These are phyloP conservation scores for Exophiala phaeomuriformis DNA, from an alignment of 2,329 filamentous ascomycete species.

Conservation along the genomic window DNA sequence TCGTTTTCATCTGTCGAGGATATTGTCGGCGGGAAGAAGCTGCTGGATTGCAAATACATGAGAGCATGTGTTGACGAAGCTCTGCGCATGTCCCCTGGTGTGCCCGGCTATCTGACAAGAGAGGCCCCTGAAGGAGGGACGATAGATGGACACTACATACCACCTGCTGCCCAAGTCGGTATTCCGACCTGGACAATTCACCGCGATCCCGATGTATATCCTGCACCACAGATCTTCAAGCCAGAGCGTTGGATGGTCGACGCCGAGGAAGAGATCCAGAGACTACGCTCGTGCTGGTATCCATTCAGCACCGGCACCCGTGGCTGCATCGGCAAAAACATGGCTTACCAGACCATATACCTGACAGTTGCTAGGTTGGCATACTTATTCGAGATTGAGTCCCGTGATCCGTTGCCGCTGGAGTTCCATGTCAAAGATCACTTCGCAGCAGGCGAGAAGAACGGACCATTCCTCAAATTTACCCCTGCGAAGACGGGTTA, in stretches of 20 bases:
- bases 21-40: slow-evolving; percentile 30
- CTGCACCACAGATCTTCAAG: slow-evolving; percentile 28
- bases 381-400: slow-evolving; percentile 16
- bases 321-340: slow-evolving; percentile 30
- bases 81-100: slow-evolving; percentile 32
- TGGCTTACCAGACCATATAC: slow-evolving; percentile 30
- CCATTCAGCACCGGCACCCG: slow-evolving; percentile 33
- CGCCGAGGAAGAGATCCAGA: slow-evolving; percentile 6
- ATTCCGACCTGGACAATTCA: slow-evolving; percentile 32
- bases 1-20: slow-evolving; percentile 34
- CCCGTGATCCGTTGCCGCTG: neutral
- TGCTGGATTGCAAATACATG: slow-evolving; percentile 37
- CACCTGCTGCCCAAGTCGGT: slow-evolving; percentile 31
- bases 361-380: slow-evolving; percentile 10
- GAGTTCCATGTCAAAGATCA: slow-evolving; percentile 9
- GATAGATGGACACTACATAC: slow-evolving; percentile 32
- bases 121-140: slow-evolving; percentile 30
- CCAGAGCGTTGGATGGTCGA: slow-evolving; percentile 35
- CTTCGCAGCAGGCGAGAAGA: slow-evolving; percentile 2
- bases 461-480: slow-evolving; percentile 4
- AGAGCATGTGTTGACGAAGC: slow-evolving; percentile 38
- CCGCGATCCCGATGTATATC: slow-evolving; percentile 31
- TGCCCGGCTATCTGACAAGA: slow-evolving; percentile 28
- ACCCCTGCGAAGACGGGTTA: neutral
- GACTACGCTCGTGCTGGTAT: slow-evolving; percentile 25